Base-by-base conservation (phyloP, 1,139 yeast species). In the Sugiyamaella paludigena region DNA sequence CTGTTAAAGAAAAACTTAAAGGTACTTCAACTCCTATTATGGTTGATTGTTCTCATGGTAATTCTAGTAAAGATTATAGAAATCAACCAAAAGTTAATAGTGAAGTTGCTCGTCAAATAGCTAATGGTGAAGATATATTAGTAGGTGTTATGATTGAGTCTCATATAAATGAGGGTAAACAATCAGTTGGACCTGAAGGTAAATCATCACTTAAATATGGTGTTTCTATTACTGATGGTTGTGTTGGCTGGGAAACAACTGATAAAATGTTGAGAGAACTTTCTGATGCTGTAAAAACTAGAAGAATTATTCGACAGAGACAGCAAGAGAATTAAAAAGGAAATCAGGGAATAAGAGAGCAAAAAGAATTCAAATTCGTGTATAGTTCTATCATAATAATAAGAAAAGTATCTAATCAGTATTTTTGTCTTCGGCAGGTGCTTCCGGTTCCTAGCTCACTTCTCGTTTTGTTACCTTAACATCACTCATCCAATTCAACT, bases 31-130 rank as follows among this genome's bases (percentile, higher is more conserved):
- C 67, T 43, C 60, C 64, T 27, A 76, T 89, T 61, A 91, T 92
- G 98, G 84, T 92, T 58, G 98, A 92, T 73, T 92, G 96, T 72
- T 89, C 97, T 45, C 98, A 92, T 71, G 98, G 96, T 63, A 92
- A 92, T 77, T 89, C 98, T 36, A 81, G 77, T 70, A 92, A 92
- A 75, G 95, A 92, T 71, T 89, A 80, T 84, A 79, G 84, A 70
- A 91, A 91, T 74, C 98, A 92, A 74, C 96, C 98, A 49, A 82
- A 79, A 70, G 98, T 91, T 16, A 82, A 86, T 61, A 75, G 76
- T 44, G 78, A 76, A 51, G 96, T 92, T 47, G 87, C 89, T 47
- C 83, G 81, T 60, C 98, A 92, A 73, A 78, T 92, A 49, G 72
- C 88, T 40, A 73, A 71, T 26, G 98, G 98, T 66, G 95, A 87